Percentiles rank a stretch among this genome's conserved stretches.
Conservation (phyloP, 1,284 basidiomycete species). For the Ganoderma multipileum region DNA sequence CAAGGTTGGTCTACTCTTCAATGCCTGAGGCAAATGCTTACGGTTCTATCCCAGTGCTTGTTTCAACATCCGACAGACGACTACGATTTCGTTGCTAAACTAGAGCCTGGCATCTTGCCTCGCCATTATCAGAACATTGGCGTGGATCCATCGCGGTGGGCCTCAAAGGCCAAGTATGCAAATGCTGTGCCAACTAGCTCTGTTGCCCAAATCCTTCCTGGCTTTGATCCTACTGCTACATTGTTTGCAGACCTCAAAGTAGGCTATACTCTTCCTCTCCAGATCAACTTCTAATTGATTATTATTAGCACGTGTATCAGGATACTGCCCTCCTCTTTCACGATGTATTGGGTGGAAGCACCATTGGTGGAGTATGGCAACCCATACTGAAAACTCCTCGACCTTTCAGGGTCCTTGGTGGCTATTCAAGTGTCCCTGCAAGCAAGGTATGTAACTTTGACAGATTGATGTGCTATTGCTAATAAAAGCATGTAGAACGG, state of each 20-base stretch:
- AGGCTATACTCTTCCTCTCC: slow-evolving; percentile 26
- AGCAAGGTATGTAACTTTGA: slow-evolving; percentile 38
- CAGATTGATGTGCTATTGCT: slow-evolving; percentile 2
- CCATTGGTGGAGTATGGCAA: slow-evolving; percentile 90
- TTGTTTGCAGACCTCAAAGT: slow-evolving; percentile 80
- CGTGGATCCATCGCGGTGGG: slow-evolving; percentile 54
- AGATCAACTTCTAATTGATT: slow-evolving; percentile 8
- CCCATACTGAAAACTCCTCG: slow-evolving; percentile 62
- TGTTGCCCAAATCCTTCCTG: slow-evolving; percentile 55
- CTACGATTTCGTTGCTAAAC: slow-evolving; percentile 87
- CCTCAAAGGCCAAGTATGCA: slow-evolving; percentile 54
- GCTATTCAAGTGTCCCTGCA: slow-evolving; percentile 74
- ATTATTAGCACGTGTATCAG: slow-evolving; percentile 69
- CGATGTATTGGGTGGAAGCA: slow-evolving; percentile 82
- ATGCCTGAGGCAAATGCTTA: background rate
- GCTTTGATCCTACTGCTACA: slow-evolving; percentile 82
- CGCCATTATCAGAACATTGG: slow-evolving; percentile 77
- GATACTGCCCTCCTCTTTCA: slow-evolving; percentile 88
- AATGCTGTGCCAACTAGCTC: slow-evolving; percentile 47
- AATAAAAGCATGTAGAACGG: slow-evolving; percentile 21
- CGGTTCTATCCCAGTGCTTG: slow-evolving; percentile 57
- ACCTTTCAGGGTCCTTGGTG: slow-evolving; percentile 85
- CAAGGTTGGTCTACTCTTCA: slow-evolving; percentile 49
- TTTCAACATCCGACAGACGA: slow-evolving; percentile 86
- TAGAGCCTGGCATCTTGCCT: slow-evolving; percentile 71